Evolutionary conservation across 2,329 filamentous ascomycete species (phyloP).

Genomic region (Diaporthe helianthi): DNA sequence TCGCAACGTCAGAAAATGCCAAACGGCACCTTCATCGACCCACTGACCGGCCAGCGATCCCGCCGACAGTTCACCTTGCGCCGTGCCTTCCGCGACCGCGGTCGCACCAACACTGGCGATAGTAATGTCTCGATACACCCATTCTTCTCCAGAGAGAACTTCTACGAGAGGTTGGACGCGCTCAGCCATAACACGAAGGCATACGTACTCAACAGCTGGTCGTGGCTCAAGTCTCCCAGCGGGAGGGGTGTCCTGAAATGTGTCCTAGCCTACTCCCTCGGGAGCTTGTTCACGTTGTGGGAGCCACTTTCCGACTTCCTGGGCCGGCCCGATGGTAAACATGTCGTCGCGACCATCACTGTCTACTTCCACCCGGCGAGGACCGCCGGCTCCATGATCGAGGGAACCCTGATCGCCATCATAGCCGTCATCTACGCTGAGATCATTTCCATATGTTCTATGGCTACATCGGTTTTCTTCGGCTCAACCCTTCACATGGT

Average conservation of each 20-base stretch:
- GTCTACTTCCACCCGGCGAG: constrained; percentile 95
- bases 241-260: constrained; percentile 89
- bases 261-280: constrained; percentile 86
- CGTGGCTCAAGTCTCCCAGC: constrained; percentile 73
- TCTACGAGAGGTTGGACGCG: constrained; percentile 46
- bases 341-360: constrained; percentile 90
- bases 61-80: constrained; percentile 81
- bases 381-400: constrained; percentile 86
- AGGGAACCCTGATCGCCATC: constrained; percentile 79
- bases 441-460: constrained; percentile 79
- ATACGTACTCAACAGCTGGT: constrained; percentile 51
- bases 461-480: constrained; percentile 86
- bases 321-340: constrained; percentile 87
- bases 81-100: constrained; percentile 50
- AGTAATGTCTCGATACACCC: constrained; percentile 44
- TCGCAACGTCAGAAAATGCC: constrained; percentile 69
- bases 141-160: constrained; percentile 46
- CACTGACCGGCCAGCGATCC: constrained; percentile 83
- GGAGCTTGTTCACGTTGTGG: constrained; percentile 85
- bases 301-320: constrained; percentile 74
- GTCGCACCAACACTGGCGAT: constrained; percentile 38
- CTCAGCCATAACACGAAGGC: constrained; percentile 48
- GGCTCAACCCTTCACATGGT: constrained; percentile 71
- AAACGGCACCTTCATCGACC: constrained; percentile 87
- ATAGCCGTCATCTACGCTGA: constrained; percentile 81